Conservation (phyloP, 805 yeast species). For the Candida easanensis region DNA sequence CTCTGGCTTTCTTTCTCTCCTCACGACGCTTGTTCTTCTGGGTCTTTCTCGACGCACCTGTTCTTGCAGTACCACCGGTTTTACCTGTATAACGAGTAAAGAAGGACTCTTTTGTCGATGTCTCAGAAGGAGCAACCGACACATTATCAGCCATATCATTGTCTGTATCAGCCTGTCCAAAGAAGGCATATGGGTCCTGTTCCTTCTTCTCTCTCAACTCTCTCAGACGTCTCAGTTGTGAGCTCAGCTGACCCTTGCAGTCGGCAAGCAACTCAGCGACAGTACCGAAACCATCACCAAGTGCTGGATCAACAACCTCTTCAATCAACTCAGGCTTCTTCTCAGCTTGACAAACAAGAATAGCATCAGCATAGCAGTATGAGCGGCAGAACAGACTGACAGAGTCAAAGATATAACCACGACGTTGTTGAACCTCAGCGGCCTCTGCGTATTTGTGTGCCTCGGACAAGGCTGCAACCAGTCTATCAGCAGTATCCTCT, state of each 20-base stretch:
- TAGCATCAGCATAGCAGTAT: conserved; percentile 72
- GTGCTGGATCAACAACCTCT: conserved; percentile 62
- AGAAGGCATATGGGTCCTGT: conserved; percentile 83
- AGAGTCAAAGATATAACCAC: conserved; percentile 60
- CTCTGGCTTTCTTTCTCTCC: conserved; percentile 93
- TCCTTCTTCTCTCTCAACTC: conserved; percentile 81
- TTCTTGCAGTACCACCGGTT: conserved; percentile 92
- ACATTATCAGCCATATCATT: conserved; percentile 85
- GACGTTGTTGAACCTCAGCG: conserved; percentile 70
- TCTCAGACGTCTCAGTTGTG: conserved; percentile 81
- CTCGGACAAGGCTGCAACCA: conserved; percentile 59
- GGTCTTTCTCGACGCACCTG: conserved; percentile 92
- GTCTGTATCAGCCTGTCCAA: conserved; percentile 54
- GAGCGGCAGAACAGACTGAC: conserved; percentile 70
- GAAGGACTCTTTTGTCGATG: conserved; percentile 89
- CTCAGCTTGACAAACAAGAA: conserved; percentile 54
- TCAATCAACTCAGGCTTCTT: conserved; percentile 44
- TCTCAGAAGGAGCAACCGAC: conserved; percentile 90
- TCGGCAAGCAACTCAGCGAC: conserved; percentile 92
- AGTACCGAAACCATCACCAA: conserved; percentile 85
- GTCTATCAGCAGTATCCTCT: conserved; percentile 50
- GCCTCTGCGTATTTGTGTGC: conserved; percentile 77
- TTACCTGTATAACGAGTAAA: conserved; percentile 96
- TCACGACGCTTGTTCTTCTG: conserved; percentile 91
- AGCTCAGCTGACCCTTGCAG: conserved; percentile 77